phyloP scores from a whole-genome alignment of 306 rosid species.

The Morella rubra region DNA sequence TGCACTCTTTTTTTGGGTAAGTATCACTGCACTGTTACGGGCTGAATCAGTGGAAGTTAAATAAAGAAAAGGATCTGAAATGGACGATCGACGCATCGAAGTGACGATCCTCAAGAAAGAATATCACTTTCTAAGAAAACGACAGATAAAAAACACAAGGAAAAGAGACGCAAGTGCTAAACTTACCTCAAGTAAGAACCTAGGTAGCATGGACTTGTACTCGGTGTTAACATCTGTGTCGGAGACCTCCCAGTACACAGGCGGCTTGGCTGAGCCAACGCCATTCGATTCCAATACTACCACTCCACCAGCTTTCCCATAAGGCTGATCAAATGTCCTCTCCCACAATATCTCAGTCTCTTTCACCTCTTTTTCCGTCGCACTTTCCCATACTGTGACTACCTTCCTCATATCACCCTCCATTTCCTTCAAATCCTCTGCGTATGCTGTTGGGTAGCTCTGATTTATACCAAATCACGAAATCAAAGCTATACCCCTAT shows the following conservation, averaged over 20 bases:
- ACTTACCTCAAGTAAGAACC: conserved; percentile 80
- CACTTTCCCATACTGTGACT: conserved; percentile 47
- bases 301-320: conserved; percentile 91
- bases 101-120: background rate
- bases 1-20: too few species aligned
- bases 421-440: conserved; percentile 66
- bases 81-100: background rate
- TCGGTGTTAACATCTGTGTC: conserved; percentile 65
- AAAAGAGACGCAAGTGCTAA: conserved; percentile 1
- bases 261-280: conserved; percentile 31
- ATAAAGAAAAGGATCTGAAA: background rate
- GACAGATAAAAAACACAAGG: background rate
- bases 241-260: conserved; percentile 65
- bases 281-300: conserved; percentile 33
- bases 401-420: conserved; percentile 59
- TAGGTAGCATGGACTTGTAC: conserved; percentile 73
- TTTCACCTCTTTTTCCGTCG: conserved; percentile 52
- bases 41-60: background rate
- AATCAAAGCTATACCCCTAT: background rate
- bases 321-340: conserved; percentile 70
- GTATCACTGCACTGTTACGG: background rate
- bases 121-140: background rate
- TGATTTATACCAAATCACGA: conserved; percentile 32
- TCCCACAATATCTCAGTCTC: conserved; percentile 80
- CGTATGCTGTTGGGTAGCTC: conserved; percentile 86